Evolutionary conservation across 2,329 filamentous ascomycete species (phyloP), one percentile per base, ranked within the genome.

Genomic region (Cladophialophora yegresii): DNA sequence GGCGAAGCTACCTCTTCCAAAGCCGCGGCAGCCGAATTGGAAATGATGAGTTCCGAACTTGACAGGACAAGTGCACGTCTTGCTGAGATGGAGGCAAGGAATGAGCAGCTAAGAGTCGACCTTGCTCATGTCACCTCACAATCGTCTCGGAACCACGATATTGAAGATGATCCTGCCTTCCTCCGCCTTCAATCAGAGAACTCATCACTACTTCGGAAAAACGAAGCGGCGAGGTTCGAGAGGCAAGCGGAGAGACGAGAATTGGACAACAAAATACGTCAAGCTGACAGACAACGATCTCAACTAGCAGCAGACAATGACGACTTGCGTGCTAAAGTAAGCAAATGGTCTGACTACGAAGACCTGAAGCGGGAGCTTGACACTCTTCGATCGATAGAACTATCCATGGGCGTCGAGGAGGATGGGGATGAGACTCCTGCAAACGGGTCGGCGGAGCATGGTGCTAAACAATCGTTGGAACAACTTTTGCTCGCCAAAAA

Each of bases 361-460:
- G 93, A 98, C 64, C 87, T 99, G 54, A 97, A 95, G 78, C 91
- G 96, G 69, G 96, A 99, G 77, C 83, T 99, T 2, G 93, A 98
- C 73, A 93, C 98, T 66, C 85, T 99, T 66, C 64, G 85, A 85
- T 96, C 93, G 70, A 97, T 99, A 71, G 95, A 99, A 75, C 96
- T 99, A 72, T 91, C 93, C 1, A 93, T 91, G 0, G 93, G 91
- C 67, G 92, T 96, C 65, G 90, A 93, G 54, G 87, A 89, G 1
- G 79, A 82, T 8, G 73, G 77, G 32, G 81, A 80, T 16, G 79
- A 80, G 45, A 71, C 43, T 20, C 43, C 20, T 76, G 61, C 67
- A 33, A 86, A 87, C 70, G 84, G 84, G 2, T 72, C 80, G 2
- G 75, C 79, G 1, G 73, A 77, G 5, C 87, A 87, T 73, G 79